These are phyloP conservation scores for Multifurca ochricompacta DNA, from an alignment of 768 basidiomycete species.

Conservation along the genomic window DNA sequence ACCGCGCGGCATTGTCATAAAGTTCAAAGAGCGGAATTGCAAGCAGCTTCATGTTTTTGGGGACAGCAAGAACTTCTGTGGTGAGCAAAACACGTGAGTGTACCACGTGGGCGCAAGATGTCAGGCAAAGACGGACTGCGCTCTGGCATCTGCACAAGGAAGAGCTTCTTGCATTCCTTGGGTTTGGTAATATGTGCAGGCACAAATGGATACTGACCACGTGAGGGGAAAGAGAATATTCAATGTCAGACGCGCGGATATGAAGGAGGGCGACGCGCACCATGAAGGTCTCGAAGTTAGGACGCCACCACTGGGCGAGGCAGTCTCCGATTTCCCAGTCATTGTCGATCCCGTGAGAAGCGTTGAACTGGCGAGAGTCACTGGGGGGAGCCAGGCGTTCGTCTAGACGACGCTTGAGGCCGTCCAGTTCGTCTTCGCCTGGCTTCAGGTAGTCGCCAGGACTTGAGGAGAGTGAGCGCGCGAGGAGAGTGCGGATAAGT, in stretches of 20 bases:
- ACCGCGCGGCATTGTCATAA: constrained; percentile 94
- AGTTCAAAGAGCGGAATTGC: constrained; percentile 95
- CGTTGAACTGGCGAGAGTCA: constrained; percentile 66
- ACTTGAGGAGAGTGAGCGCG: constrained; percentile 33
- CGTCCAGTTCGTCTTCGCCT: constrained; percentile 87
- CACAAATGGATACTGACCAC: constrained; percentile 76
- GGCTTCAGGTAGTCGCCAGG: constrained; percentile 99
- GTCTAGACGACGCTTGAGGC: constrained; percentile 83
- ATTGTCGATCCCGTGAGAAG: constrained; percentile 68
- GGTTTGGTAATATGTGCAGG: constrained; percentile 96
- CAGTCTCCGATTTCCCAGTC: constrained; percentile 98
- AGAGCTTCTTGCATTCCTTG: constrained; percentile 96
- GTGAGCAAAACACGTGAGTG: neutral
- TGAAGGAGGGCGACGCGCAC: constrained; percentile 39
- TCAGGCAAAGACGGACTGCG: constrained; percentile 51
- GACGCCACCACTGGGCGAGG: constrained; percentile 97
- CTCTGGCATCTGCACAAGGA: constrained; percentile 92
- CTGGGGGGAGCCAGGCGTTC: constrained; percentile 78
- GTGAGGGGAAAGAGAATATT: neutral
- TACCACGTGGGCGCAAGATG: neutral
- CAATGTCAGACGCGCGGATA: neutral
- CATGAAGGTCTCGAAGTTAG: constrained; percentile 99
- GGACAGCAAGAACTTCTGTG: constrained; percentile 89
- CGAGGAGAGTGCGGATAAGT: neutral
- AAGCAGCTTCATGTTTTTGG: constrained; percentile 97